A percentile compares a stretch with the other conserved stretches of the same genome.
phyloP scores from a whole-genome alignment of 2,329 filamentous ascomycete species.

The Colletotrichum sp. region DNA sequence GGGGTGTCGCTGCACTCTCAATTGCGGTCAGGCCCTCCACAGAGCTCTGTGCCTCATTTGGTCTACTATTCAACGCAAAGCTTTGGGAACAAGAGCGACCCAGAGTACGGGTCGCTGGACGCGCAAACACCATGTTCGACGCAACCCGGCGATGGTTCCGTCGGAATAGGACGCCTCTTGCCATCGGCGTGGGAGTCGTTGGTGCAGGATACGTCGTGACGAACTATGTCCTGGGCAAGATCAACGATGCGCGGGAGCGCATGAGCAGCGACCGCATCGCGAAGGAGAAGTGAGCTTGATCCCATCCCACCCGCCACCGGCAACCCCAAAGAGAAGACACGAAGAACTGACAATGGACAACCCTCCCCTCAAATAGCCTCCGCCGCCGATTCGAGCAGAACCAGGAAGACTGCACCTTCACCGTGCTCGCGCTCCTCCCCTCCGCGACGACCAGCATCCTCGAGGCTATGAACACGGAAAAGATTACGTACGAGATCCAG shows the following conservation, averaged over 20 bases:
- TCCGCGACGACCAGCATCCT: constrained; percentile 90
- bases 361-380: constrained; percentile 59
- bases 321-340: background rate
- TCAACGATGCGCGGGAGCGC: constrained; percentile 91
- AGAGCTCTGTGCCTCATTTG: background rate
- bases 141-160: constrained; percentile 89
- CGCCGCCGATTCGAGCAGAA: constrained; percentile 98
- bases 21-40: background rate
- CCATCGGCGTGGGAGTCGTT: constrained; percentile 84
- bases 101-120: background rate
- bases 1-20: background rate
- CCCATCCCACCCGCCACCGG: background rate
- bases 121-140: constrained; percentile 55
- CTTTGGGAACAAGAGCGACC: background rate
- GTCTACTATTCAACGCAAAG: background rate
- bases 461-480: constrained; percentile 86
- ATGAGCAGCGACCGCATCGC: constrained; percentile 96
- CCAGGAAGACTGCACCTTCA: constrained; percentile 98
- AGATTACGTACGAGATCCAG: constrained; percentile 91
- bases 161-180: constrained; percentile 88
- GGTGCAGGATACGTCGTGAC: constrained; percentile 91
- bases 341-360: background rate
- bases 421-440: constrained; percentile 91
- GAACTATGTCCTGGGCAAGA: constrained; percentile 90
- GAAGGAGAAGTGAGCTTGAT: constrained; percentile 81